A percentile compares a stretch with the other conserved stretches of the same genome.
phyloP scores from a whole-genome alignment of 441 rosid species.

The Hura crepitans region DNA sequence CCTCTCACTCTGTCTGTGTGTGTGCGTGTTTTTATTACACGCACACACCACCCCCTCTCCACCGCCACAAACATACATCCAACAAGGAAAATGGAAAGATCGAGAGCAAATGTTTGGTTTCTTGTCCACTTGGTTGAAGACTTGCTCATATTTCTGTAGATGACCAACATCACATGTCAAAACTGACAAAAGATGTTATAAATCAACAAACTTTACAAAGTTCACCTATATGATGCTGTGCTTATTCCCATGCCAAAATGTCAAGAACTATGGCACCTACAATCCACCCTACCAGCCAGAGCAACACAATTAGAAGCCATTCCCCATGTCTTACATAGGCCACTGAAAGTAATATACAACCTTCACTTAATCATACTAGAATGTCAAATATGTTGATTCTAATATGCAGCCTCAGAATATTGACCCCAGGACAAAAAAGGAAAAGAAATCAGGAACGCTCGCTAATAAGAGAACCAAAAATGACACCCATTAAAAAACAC shows the following conservation, averaged over 20 bases:
- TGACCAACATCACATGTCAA: background rate
- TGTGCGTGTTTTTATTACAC: too few relatives aligned
- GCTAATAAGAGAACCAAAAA: background rate
- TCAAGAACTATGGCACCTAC: background rate
- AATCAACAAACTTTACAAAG: background rate
- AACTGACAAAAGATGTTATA: background rate
- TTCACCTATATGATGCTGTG: background rate
- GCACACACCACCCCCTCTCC: too few relatives aligned
- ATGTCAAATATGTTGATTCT: background rate
- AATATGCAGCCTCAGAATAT: background rate
- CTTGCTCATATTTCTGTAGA: background rate
- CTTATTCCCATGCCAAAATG: background rate
- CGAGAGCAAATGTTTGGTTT: too few relatives aligned
- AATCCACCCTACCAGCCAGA: background rate
- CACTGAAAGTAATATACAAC: background rate
- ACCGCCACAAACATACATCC: too few relatives aligned
- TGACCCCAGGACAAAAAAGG: background rate
- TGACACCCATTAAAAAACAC: background rate
- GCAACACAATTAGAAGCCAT: background rate
- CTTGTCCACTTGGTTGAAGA: background rate
- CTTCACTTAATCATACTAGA: background rate
- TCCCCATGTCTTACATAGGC: background rate
- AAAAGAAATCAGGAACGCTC: constrained; percentile 1
- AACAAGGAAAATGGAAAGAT: too few relatives aligned
- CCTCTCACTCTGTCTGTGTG: too few relatives aligned